These are phyloP conservation scores for Erodium moschatum DNA, from an alignment of 441 rosid species.

Conservation along the genomic window DNA sequence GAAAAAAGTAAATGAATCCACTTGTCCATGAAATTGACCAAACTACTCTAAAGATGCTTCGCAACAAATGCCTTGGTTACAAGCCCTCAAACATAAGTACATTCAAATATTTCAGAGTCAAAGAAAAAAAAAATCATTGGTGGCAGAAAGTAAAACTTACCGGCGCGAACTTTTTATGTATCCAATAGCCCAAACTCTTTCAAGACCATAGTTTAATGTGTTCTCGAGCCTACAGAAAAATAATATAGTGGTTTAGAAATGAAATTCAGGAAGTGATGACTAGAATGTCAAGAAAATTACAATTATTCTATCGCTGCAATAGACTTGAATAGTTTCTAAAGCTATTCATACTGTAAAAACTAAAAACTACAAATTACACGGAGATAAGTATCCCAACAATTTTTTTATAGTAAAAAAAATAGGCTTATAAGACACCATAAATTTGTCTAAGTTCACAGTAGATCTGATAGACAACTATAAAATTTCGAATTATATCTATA, in stretches of 20 bases:
- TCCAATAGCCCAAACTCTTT: conserved; percentile 40
- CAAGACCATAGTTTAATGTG: conserved; percentile 53
- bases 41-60: neutral
- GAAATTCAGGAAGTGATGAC: neutral
- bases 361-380: neutral
- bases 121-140: neutral
- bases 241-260: conserved; percentile 7
- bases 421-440: too few species aligned
- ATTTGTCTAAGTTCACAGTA: too few species aligned
- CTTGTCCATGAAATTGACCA: neutral
- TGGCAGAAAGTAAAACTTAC: conserved; percentile 30
- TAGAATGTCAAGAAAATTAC: neutral
- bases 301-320: neutral
- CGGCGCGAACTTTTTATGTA: conserved; percentile 63
- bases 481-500: too few species aligned
- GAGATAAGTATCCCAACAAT: neutral
- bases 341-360: neutral
- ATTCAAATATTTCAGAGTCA: neutral
- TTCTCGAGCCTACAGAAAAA: conserved; percentile 64
- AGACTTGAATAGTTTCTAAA: neutral
- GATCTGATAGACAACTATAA: too few species aligned
- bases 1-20: too few species aligned
- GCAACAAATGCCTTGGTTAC: neutral
- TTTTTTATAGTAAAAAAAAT: too few species aligned
- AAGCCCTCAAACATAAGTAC: neutral